Conservation (phyloP, 192 early-diverging fungal species). For the Mortierella alpina region DNA sequence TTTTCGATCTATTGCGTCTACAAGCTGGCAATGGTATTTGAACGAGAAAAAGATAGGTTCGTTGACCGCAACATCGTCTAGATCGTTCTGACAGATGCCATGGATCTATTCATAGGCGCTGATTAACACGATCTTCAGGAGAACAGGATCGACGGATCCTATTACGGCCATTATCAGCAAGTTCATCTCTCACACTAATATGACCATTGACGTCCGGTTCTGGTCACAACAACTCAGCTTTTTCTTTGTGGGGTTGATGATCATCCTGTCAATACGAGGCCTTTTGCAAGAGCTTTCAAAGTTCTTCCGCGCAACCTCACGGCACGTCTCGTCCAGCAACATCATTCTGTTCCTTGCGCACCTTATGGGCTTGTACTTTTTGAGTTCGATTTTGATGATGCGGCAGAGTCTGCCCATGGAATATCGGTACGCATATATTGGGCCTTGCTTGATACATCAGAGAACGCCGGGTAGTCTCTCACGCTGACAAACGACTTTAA, state of each 20-base stretch:
- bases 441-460: background rate
- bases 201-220: slow-evolving; percentile 79
- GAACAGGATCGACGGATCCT: slow-evolving; percentile 81
- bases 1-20: slow-evolving; percentile 93
- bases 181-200: slow-evolving; percentile 71
- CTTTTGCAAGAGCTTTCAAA: slow-evolving; percentile 77
- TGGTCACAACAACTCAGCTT: slow-evolving; percentile 96
- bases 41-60: background rate
- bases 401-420: slow-evolving; percentile 86
- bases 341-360: slow-evolving; percentile 85
- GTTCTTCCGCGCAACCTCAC: slow-evolving; percentile 77
- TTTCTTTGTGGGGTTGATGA: slow-evolving; percentile 90
- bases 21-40: slow-evolving; percentile 80
- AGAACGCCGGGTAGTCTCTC: background rate
- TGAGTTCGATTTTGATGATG: slow-evolving; percentile 93
- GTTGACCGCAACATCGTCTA: background rate
- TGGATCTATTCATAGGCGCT: slow-evolving; percentile 61
- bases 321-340: slow-evolving; percentile 77
- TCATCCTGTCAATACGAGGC: slow-evolving; percentile 89
- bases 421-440: slow-evolving; percentile 65
- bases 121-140: slow-evolving; percentile 81
- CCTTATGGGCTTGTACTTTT: slow-evolving; percentile 93
- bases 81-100: background rate
- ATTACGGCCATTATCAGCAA: slow-evolving; percentile 84
- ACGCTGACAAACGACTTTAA: background rate